Evolutionary conservation across 2,329 filamentous ascomycete species (phyloP).

Genomic region (Cercospora zeae-maydis): DNA sequence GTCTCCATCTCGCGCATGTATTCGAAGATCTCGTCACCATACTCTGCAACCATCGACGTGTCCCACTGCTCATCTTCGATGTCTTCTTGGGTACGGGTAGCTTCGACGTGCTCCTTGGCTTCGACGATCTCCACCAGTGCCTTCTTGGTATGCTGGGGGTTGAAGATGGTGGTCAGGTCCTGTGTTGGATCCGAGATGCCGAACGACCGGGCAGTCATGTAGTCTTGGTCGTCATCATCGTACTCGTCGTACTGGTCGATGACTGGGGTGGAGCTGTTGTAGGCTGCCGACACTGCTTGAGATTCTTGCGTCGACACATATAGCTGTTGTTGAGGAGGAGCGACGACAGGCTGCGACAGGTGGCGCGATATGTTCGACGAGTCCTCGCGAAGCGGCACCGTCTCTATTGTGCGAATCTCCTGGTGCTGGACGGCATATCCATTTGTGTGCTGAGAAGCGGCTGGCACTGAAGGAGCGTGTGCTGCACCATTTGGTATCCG

Average conservation of each 20-base stretch:
- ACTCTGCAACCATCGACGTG: conserved; percentile 96
- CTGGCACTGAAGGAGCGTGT: conserved; percentile 5
- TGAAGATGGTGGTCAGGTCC: conserved; percentile 62
- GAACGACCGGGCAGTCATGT: conserved; percentile 73
- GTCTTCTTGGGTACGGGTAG: conserved; percentile 65
- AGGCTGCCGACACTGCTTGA: neutral
- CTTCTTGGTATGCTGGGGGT: conserved; percentile 60
- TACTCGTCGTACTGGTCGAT: conserved; percentile 55
- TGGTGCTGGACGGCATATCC: conserved; percentile 23
- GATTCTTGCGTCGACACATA: conserved; percentile 8
- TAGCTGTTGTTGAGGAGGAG: conserved; percentile 3
- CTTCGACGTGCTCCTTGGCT: conserved; percentile 64
- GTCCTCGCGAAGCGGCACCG: conserved; percentile 31
- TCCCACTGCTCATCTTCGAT: conserved; percentile 88
- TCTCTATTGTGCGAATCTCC: conserved; percentile 29
- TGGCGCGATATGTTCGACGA: conserved; percentile 6
- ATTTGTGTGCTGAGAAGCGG: neutral
- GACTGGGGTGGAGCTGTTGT: conserved; percentile 16
- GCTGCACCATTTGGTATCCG: neutral
- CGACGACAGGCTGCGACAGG: neutral
- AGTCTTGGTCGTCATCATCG: conserved; percentile 66
- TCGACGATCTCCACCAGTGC: conserved; percentile 69
- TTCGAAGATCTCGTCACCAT: conserved; percentile 89
- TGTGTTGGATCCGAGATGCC: conserved; percentile 71
- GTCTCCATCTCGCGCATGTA: conserved; percentile 90